These are phyloP conservation scores for Nitzschia palea DNA, from an alignment of 108 stramenopile species.

Conservation along the genomic window DNA sequence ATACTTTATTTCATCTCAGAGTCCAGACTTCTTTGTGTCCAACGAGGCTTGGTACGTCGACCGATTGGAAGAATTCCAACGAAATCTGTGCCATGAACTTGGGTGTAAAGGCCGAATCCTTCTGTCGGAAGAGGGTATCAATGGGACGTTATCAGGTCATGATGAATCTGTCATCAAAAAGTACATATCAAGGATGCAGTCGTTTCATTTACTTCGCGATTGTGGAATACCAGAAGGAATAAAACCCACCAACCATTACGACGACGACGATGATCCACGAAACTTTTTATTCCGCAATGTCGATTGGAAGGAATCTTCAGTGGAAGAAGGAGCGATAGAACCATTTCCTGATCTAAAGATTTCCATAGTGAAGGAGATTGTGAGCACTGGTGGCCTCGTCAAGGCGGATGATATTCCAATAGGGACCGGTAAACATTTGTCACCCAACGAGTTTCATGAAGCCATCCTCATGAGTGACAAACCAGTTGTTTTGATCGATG, in stretches of 20 bases:
- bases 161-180: conserved; percentile 1
- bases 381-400: conserved; percentile 66
- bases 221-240: conserved; percentile 28
- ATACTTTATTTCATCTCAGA: conserved; percentile 54
- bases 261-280: conserved; percentile 1
- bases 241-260: background rate
- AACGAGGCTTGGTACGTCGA: conserved; percentile 20
- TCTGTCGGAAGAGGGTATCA: conserved; percentile 67
- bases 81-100: conserved; percentile 32
- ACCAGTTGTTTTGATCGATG: conserved; percentile 72
- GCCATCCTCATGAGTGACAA: conserved; percentile 32
- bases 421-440: conserved; percentile 57
- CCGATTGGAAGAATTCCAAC: conserved; percentile 32
- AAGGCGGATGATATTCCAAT: conserved; percentile 49
- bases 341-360: conserved; percentile 85
- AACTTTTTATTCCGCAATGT: conserved; percentile 47
- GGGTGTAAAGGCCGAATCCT: conserved; percentile 62
- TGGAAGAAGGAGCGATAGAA: conserved; percentile 27
- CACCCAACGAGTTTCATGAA: conserved; percentile 70
- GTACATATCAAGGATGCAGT: conserved; percentile 1
- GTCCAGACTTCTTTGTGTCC: conserved; percentile 1
- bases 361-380: conserved; percentile 78
- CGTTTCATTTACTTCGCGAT: conserved; percentile 51
- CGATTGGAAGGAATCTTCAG: conserved; percentile 70
- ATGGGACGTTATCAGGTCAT: conserved; percentile 70